Base-by-base conservation (phyloP, 208 protist genomes). In the Phytomonas francai region DNA sequence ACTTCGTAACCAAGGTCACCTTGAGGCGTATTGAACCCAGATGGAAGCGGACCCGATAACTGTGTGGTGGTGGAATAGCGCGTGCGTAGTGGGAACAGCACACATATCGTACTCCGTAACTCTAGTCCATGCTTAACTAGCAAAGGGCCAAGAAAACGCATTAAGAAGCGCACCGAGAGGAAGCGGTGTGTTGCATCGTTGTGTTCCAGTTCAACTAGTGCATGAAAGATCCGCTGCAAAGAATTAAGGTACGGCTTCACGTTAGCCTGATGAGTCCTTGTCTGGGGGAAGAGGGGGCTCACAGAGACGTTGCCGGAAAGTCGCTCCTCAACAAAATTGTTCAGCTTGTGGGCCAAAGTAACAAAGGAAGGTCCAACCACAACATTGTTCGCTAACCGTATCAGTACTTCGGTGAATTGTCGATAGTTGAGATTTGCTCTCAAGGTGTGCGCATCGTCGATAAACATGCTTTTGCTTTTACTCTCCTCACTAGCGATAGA, bases 391-490 rank as follows among this genome's bases (percentile, higher is more conserved):
- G 84, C 68, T 0, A 95, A 64, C 11, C 92, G 85, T 12, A 97
- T 72, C 29, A 94, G 68, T 62, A 72, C 73, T 77, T 97, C 89
- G 33, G 81, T 79, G 76, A 94, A 97, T 61, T 89, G 81, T 12
- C 88, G 71, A 67, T 92, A 97, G 76, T 87, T 87, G 11, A 96
- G 34, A 28, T 54, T 73, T 7, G 85, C 86, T 0, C 81, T 70
- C 6, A 85, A 67, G 1, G 66, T 42, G 66, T 77, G 68, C 54
- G 89, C 68, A 31, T 34, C 61, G 8, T 58, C 60, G 12, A 80
- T 63, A 51, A 73, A 54, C 11, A 58, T 36, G 49, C 34, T 56
- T 11, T 27, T 39, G 33, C 63, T 28, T 27, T 19, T 68, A 14
- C 30, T 36, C 19, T 61, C 30, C 19, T 61, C 30, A 61, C 11